These are phyloP conservation scores for Pezicula carpinea DNA, from an alignment of 2,329 filamentous ascomycete genomes.

Conservation along the genomic window DNA sequence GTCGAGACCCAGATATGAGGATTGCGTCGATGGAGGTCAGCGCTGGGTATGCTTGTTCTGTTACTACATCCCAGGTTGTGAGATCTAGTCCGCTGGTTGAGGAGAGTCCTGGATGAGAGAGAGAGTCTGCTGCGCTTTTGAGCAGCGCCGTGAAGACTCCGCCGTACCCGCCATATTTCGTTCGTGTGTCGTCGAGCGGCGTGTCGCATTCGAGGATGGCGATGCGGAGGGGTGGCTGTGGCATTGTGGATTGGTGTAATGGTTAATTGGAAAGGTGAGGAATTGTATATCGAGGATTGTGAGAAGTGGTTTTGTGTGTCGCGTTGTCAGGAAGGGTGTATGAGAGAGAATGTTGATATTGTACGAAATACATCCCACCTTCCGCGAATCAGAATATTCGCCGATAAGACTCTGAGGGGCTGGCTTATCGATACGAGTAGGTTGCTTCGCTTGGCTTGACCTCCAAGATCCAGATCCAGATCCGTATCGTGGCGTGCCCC, in stretches of 20 bases:
- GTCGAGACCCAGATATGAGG: constrained; percentile 71
- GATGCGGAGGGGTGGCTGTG: constrained; percentile 37
- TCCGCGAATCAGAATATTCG: no score
- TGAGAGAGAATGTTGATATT: no score
- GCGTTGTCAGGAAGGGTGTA: no score
- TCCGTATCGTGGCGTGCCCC: no score
- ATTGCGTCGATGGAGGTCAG: constrained; percentile 76
- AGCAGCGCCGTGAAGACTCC: constrained; percentile 64
- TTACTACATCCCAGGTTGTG: constrained; percentile 66
- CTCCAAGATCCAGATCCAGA: no score
- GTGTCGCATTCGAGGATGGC: constrained; percentile 87
- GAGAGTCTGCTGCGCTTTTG: constrained; percentile 43
- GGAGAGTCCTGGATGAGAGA: constrained; percentile 37
- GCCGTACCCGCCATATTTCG: constrained; percentile 67
- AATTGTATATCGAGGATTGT: no score
- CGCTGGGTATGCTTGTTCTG: constrained; percentile 63
- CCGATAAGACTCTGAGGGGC: no score
- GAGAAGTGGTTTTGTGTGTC: no score
- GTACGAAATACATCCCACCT: no score
- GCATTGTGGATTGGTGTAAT: constrained; percentile 13
- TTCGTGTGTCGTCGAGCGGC: constrained; percentile 58
- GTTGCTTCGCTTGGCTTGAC: no score
- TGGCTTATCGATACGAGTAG: no score
- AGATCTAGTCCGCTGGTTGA: constrained; percentile 40
- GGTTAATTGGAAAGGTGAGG: no score